phyloP scores from a whole-genome alignment of 2,329 filamentous ascomycete species.

The Cladobotryum mycophilum region DNA sequence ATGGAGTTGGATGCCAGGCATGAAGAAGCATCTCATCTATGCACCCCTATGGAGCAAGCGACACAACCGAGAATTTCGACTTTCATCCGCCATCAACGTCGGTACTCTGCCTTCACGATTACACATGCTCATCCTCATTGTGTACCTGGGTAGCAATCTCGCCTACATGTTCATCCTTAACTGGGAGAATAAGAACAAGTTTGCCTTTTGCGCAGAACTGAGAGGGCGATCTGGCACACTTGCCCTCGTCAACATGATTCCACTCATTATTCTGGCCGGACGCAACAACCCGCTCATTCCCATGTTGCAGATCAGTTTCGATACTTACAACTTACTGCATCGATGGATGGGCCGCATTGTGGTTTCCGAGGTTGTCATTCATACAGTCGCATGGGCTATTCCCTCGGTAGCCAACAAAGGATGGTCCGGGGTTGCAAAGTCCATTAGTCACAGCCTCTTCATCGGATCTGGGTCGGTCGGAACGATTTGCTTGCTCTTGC shows the following conservation, averaged over 20 bases:
- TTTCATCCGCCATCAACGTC: slow-evolving; percentile 54
- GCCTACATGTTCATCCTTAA: slow-evolving; percentile 57
- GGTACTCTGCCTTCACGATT: slow-evolving; percentile 61
- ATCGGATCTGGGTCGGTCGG: slow-evolving; percentile 59
- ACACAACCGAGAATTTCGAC: slow-evolving; percentile 60
- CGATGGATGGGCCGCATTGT: slow-evolving; percentile 74
- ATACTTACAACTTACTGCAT: slow-evolving; percentile 77
- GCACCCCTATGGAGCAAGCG: slow-evolving; percentile 59
- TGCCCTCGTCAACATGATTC: slow-evolving; percentile 84
- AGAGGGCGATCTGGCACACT: slow-evolving; percentile 81
- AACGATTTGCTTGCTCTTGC: slow-evolving; percentile 53
- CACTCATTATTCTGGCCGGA: slow-evolving; percentile 79
- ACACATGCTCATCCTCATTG: slow-evolving; percentile 49
- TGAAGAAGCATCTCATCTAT: slow-evolving; percentile 56
- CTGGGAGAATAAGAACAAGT: slow-evolving; percentile 52
- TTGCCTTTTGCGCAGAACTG: slow-evolving; percentile 69
- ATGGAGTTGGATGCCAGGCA: slow-evolving; percentile 53
- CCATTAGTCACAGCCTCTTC: slow-evolving; percentile 54
- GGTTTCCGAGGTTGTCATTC: slow-evolving; percentile 59
- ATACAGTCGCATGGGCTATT: slow-evolving; percentile 67
- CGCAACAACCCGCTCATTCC: slow-evolving; percentile 89
- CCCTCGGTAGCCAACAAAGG: slow-evolving; percentile 63
- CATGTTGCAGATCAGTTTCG: slow-evolving; percentile 81
- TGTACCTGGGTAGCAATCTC: slow-evolving; percentile 56
- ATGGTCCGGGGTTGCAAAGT: slow-evolving; percentile 49